Evolutionary conservation across 331 rosid genomes (phyloP).

Genomic region (Acacia concinna): DNA sequence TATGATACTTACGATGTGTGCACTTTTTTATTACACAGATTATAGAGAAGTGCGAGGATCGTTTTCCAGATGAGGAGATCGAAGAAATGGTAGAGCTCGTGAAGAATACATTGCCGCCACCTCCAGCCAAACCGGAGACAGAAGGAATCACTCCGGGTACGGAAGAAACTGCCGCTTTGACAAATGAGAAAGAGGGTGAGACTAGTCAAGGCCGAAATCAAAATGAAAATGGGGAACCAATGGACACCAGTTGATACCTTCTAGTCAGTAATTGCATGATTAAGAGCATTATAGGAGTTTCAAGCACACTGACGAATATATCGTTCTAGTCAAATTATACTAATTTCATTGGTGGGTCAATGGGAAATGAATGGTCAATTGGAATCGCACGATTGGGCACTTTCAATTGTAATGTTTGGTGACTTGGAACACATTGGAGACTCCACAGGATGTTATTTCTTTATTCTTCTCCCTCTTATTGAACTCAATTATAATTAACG

Average conservation of each 20-base stretch:
- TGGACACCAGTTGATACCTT: conserved; percentile 40
- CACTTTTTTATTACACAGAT: conserved; percentile 45
- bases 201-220: conserved; percentile 7
- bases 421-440: background rate
- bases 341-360: background rate
- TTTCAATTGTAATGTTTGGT: background rate
- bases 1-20: background rate
- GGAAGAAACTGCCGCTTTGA: conserved; percentile 20
- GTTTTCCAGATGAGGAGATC: conserved; percentile 42
- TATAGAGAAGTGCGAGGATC: conserved; percentile 41
- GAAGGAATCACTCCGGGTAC: conserved; percentile 16
- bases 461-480: background rate
- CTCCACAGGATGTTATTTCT: background rate
- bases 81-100: conserved; percentile 55
- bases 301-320: background rate
- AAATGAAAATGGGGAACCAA: conserved; percentile 25
- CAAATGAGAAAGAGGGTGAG: conserved; percentile 23
- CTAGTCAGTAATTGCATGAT: background rate
- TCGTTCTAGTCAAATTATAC: background rate
- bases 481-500: too few relatives aligned
- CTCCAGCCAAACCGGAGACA: conserved; percentile 5
- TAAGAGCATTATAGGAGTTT: background rate
- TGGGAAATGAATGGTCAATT: background rate
- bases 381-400: background rate
- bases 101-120: conserved; percentile 44